Conservation (phyloP, 148 eudicot species). For the Amaranthus cruentus region DNA sequence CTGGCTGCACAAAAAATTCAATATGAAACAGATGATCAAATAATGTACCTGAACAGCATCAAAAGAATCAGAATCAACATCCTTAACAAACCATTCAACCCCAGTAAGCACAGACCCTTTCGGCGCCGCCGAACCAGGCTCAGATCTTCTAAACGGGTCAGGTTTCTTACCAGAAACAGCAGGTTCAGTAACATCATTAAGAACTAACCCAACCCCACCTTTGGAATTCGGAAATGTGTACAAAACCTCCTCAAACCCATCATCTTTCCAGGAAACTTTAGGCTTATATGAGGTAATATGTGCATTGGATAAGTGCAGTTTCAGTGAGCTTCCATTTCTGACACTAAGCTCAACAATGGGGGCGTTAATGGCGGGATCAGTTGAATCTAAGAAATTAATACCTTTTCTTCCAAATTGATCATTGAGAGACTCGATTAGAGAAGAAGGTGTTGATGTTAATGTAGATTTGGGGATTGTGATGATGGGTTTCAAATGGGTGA, state of each 20-base stretch:
- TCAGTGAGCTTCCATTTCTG: constrained; percentile 84
- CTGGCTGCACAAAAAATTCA: no score
- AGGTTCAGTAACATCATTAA: constrained; percentile 41
- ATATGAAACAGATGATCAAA: not conserved
- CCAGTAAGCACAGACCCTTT: constrained; percentile 32
- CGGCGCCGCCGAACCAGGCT: constrained; percentile 10
- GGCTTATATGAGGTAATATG: constrained; percentile 86
- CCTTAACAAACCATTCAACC: constrained; percentile 65
- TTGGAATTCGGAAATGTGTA: constrained; percentile 45
- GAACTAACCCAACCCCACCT: constrained; percentile 77
- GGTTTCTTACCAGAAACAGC: constrained; percentile 7
- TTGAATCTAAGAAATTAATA: constrained; percentile 47
- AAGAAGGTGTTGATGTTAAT: constrained; percentile 23
- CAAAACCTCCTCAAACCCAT: constrained; percentile 74
- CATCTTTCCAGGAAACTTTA: constrained; percentile 87
- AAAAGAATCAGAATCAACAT: constrained; percentile 77
- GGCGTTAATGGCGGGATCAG: not conserved
- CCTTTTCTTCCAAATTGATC: constrained; percentile 82
- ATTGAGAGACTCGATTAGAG: constrained; percentile 47
- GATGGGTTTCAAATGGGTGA: constrained; percentile 48
- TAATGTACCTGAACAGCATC: constrained; percentile 87
- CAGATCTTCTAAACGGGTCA: constrained; percentile 20
- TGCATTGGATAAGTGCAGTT: constrained; percentile 53
- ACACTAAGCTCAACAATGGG: constrained; percentile 60
- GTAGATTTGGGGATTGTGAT: constrained; percentile 36